Evolutionary conservation across 2,329 filamentous ascomycete genomes (phyloP).

Genomic region (Aspergillus clavatus): DNA sequence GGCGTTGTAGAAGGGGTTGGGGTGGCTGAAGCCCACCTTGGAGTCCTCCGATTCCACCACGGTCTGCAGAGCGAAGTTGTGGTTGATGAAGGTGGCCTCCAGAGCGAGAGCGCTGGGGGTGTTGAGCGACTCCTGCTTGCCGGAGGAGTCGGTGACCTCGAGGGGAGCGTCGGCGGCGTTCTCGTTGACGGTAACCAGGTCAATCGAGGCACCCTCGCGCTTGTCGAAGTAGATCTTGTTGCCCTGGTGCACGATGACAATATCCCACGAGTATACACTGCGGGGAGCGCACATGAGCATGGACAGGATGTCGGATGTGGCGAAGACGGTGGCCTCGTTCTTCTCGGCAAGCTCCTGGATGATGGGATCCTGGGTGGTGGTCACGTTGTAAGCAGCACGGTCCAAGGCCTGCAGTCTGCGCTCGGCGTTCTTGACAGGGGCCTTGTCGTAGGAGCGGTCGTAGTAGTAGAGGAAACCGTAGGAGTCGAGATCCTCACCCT

Average conservation of each 20-base stretch:
- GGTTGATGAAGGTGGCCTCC: conserved; percentile 99
- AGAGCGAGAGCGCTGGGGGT: conserved; percentile 87
- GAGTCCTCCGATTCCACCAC: conserved; percentile 73
- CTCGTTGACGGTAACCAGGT: conserved; percentile 98
- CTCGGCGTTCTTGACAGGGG: conserved; percentile 81
- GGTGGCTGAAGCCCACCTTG: conserved; percentile 78
- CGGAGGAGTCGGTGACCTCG: conserved; percentile 67
- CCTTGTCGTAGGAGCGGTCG: conserved; percentile 91
- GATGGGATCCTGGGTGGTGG: conserved; percentile 89
- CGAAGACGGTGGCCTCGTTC: conserved; percentile 93
- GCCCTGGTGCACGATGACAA: conserved; percentile 86
- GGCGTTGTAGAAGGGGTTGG: conserved; percentile 96
- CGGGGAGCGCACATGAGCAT: conserved; percentile 99
- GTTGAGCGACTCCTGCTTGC: conserved; percentile 89
- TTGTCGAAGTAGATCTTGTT: conserved; percentile 99
- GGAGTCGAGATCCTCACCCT: conserved; percentile 89
- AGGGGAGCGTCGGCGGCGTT: conserved; percentile 93
- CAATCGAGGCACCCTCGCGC: conserved; percentile 87
- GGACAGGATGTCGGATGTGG: conserved; percentile 92
- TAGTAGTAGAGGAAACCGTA: conserved; percentile 99
- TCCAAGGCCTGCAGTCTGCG: conserved; percentile 84
- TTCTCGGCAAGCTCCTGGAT: conserved; percentile 96
- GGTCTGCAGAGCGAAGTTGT: conserved; percentile 97
- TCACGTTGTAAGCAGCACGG: conserved; percentile 96
- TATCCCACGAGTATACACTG: conserved; percentile 97